Base-by-base conservation (phyloP, 441 rosid species). In the Theobroma grandiflorum region DNA sequence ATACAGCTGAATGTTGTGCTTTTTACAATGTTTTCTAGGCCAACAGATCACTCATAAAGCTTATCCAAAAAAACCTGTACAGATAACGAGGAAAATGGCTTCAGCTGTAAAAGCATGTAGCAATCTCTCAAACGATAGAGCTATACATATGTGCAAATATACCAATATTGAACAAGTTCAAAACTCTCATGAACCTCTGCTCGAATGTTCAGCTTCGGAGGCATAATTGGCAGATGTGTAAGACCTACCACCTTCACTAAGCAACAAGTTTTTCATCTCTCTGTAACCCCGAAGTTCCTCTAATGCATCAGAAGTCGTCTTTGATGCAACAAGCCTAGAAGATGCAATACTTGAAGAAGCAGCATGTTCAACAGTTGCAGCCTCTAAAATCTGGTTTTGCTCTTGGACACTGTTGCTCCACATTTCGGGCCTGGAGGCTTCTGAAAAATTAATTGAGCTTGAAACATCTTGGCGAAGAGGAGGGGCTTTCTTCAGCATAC, bases 261-360 rank as follows among this genome's bases (percentile, higher is more conserved):
- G 95, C 87, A 94, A 78, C 85, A 89, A 50, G 71, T 86, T 86
- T 84, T 87, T 91, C 89, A 87, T 88, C 83, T 89, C 92, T 83
- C 82, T 90, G 89, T 94, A 96, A 79, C 88, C 80, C 57, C 72
- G 85, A 78, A 96, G 91, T 85, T 95, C 99, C 84, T 96, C 96
- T 84, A 93, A 85, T 6, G 99, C 99, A 83, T 95, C 98, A 10
- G 98, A 91, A 12, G 96, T 91, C 14, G 99, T 97, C 91, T 87
- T 92, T 58, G 91, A 84, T 7, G 85, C 77, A 16, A 79, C 70
- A 47, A 83, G 68, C 50, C 85, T 79, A n/a, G 93, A 91, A 75
- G 92, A 87, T 40, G 84, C 76, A 43, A 81, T 63, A 10, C 76
- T 84, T n/a, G 72, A 68, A 47, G 88, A 78, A n/a, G n/a, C n/a